Evolutionary conservation across 2,329 filamentous ascomycete species (phyloP).

Genomic region (Claviceps spartinae): DNA sequence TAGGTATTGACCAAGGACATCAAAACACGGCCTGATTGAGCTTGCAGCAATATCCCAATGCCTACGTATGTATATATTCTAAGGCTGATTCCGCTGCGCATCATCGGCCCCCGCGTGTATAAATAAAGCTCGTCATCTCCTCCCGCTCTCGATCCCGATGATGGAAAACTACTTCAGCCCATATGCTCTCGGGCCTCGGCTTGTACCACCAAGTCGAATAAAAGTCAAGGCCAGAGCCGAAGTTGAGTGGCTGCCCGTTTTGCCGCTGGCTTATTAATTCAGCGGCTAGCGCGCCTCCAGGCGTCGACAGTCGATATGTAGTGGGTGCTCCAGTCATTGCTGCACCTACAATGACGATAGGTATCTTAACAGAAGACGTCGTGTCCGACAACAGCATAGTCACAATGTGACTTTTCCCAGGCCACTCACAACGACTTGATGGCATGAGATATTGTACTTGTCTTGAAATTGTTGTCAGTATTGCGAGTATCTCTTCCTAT

Average conservation of each 20-base stretch:
- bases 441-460: too few relatives aligned
- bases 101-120: slow-evolving; percentile 48
- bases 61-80: slow-evolving; percentile 21
- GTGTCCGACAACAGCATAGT: slow-evolving; percentile 50
- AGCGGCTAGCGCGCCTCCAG: slow-evolving; percentile 45
- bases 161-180: slow-evolving; percentile 59
- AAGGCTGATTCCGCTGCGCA: slow-evolving; percentile 36
- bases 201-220: slow-evolving; percentile 49
- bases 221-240: slow-evolving; percentile 66
- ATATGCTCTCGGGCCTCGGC: slow-evolving; percentile 51
- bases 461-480: too few relatives aligned
- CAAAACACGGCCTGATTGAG: too few relatives aligned
- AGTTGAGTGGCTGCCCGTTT: slow-evolving; percentile 65
- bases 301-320: slow-evolving; percentile 45
- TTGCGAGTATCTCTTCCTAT: too few relatives aligned
- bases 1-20: too few relatives aligned
- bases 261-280: slow-evolving; percentile 32
- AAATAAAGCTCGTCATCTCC: slow-evolving; percentile 50
- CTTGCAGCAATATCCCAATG: too few relatives aligned
- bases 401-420: slow-evolving; percentile 11
- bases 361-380: slow-evolving; percentile 55
- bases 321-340: slow-evolving; percentile 45
- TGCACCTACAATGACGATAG: slow-evolving; percentile 50
- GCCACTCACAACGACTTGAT: too few relatives aligned
- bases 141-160: slow-evolving; percentile 68